These are phyloP conservation scores for Colletotrichum brevisporum DNA, from an alignment of 2,329 filamentous ascomycete genomes.

Conservation along the genomic window DNA sequence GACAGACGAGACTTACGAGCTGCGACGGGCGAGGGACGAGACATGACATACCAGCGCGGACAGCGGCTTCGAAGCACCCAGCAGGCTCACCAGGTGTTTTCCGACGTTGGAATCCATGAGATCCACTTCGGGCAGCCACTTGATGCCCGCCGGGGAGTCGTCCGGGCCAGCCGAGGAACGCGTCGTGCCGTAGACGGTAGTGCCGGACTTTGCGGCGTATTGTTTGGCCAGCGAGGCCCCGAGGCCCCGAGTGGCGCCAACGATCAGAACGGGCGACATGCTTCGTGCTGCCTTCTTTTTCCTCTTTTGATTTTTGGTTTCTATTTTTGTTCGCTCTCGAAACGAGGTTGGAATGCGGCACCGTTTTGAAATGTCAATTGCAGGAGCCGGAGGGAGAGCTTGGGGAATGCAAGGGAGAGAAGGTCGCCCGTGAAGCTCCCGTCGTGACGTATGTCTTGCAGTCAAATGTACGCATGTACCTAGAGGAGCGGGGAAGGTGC, in stretches of 20 bases:
- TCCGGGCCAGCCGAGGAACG: slow-evolving; percentile 62
- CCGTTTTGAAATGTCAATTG: slow-evolving; percentile 19
- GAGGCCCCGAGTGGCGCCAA: slow-evolving; percentile 78
- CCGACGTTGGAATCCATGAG: slow-evolving; percentile 64
- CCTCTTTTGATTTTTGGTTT: not conserved
- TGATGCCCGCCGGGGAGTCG: slow-evolving; percentile 58
- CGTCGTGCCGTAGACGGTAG: slow-evolving; percentile 72
- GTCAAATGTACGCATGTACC: not conserved
- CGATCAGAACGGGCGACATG: slow-evolving; percentile 70
- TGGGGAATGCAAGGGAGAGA: slow-evolving; percentile 25
- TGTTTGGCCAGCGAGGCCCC: slow-evolving; percentile 72
- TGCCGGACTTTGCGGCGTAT: slow-evolving; percentile 64
- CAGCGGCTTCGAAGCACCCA: slow-evolving; percentile 55
- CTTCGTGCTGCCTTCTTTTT: slow-evolving; percentile 20
- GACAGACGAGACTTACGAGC: slow-evolving; percentile 43
- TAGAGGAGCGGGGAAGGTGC: not conserved
- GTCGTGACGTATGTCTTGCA: slow-evolving; percentile 9
- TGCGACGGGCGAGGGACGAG: slow-evolving; percentile 26
- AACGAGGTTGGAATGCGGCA: slow-evolving; percentile 35
- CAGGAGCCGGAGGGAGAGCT: slow-evolving; percentile 6
- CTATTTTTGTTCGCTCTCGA: slow-evolving; percentile 28
- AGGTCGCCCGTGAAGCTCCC: slow-evolving; percentile 17
- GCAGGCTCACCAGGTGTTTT: slow-evolving; percentile 60
- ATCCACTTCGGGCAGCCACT: slow-evolving; percentile 73
- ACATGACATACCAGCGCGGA: slow-evolving; percentile 59